phyloP scores from a whole-genome alignment of 306 rosid species.

The Gastrolobium villosum region DNA sequence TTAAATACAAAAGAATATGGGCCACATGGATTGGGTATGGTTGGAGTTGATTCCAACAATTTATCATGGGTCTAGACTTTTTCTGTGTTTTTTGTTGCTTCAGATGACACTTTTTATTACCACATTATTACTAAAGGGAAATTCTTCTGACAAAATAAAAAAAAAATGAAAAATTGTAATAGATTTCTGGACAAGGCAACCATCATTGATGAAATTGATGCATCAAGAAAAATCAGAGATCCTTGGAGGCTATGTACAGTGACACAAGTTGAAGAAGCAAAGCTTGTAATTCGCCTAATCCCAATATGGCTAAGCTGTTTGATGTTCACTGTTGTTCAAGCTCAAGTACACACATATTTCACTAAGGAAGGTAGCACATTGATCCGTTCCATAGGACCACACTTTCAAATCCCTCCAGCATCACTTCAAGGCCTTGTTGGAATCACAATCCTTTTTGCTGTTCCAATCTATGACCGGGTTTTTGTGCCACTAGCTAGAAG shows the following conservation, averaged over 20 bases:
- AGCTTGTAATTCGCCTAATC: slow-evolving; percentile 68
- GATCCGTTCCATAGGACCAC: slow-evolving; percentile 63
- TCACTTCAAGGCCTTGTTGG: slow-evolving; percentile 73
- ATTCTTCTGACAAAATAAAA: background rate
- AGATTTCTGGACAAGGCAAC: slow-evolving; percentile 82
- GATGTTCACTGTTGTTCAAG: slow-evolving; percentile 67
- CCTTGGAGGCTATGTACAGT: slow-evolving; percentile 85
- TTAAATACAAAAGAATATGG: background rate
- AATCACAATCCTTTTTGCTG: slow-evolving; percentile 51
- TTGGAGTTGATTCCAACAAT: slow-evolving; percentile 41
- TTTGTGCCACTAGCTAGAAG: slow-evolving; percentile 59
- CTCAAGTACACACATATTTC: slow-evolving; percentile 70
- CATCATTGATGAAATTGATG: slow-evolving; percentile 62
- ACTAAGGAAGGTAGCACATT: slow-evolving; percentile 75
- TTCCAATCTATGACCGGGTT: slow-evolving; percentile 68
- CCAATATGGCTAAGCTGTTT: slow-evolving; percentile 81
- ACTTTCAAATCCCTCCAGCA: slow-evolving; percentile 70
- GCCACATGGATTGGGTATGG: slow-evolving; percentile 8
- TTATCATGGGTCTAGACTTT: slow-evolving; percentile 3
- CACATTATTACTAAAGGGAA: background rate
- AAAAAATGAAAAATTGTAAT: slow-evolving; percentile 3
- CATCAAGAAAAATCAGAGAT: slow-evolving; percentile 55
- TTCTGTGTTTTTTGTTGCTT: background rate
- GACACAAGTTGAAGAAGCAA: slow-evolving; percentile 83
- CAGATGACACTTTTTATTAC: slow-evolving; percentile 1